Conservation (phyloP, 75 land plant genomes). For the Pseudotsuga menziesii region DNA sequence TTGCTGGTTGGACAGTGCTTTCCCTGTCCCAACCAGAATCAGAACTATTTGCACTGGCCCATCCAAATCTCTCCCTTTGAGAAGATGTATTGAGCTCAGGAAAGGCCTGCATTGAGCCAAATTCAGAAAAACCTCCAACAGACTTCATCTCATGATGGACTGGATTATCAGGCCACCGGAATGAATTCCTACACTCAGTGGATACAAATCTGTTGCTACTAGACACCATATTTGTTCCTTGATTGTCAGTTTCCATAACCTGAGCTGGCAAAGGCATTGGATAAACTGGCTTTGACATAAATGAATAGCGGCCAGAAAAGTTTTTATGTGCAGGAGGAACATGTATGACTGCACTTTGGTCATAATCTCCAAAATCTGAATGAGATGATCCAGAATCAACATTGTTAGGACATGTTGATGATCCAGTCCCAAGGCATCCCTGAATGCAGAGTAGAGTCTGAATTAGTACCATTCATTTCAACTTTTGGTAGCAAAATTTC, state of each 20-base stretch:
- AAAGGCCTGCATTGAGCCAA: conserved; percentile 37
- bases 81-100: conserved; percentile 30
- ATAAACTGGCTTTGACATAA: conserved; percentile 45
- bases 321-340: conserved; percentile 16
- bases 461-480: neutral
- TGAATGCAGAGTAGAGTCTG: conserved; percentile 9
- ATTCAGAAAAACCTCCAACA: conserved; percentile 26
- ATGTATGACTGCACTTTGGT: conserved; percentile 18
- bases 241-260: conserved; percentile 14
- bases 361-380: conserved; percentile 51
- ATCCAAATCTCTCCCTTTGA: conserved; percentile 27
- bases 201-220: conserved; percentile 1
- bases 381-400: conserved; percentile 38
- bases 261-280: conserved; percentile 37
- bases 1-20: conserved; percentile 18
- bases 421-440: conserved; percentile 22
- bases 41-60: conserved; percentile 23
- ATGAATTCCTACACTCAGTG: conserved; percentile 4
- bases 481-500: neutral
- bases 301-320: conserved; percentile 33
- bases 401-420: conserved; percentile 23
- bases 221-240: neutral
- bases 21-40: conserved; percentile 16
- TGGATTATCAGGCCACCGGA: conserved; percentile 6
- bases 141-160: conserved; percentile 21